Evolutionary conservation across 257 asterid species (phyloP).

Genomic region (Solanum habrochaites): DNA sequence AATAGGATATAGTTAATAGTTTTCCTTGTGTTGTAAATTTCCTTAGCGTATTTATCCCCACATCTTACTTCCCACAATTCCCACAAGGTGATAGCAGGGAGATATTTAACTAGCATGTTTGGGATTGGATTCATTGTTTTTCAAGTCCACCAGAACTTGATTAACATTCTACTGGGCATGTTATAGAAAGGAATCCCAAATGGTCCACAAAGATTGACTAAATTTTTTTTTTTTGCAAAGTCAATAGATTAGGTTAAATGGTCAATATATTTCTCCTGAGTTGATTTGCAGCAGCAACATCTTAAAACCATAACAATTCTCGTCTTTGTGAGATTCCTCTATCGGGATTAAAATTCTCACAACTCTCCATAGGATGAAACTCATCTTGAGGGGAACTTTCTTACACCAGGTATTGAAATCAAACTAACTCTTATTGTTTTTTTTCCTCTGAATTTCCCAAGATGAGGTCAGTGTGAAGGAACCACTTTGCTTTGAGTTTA

Average conservation of each 20-base stretch:
- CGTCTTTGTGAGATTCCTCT: too few relatives aligned
- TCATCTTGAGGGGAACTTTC: background rate
- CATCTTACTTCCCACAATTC: background rate
- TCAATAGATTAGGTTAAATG: background rate
- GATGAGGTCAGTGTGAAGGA: background rate
- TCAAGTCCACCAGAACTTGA: background rate
- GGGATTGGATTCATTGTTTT: too few relatives aligned
- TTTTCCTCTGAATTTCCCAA: background rate
- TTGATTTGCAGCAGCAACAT: background rate
- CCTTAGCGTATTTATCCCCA: background rate
- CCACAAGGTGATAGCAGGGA: background rate
- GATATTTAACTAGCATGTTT: too few relatives aligned
- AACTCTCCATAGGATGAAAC: background rate
- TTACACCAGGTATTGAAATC: background rate
- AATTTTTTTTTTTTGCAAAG: background rate
- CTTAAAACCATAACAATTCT: too few relatives aligned
- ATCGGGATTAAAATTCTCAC: background rate
- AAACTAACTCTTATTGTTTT: too few relatives aligned
- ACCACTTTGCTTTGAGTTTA: background rate
- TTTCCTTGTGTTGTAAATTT: background rate
- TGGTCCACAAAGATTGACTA: background rate
- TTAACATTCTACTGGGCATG: too few relatives aligned
- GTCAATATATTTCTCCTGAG: too few relatives aligned
- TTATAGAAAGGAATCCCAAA: background rate
- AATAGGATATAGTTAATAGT: background rate